These are phyloP conservation scores for Arthrobotrys sphaeroides DNA, from an alignment of 2,329 filamentous ascomycete species.

Conservation along the genomic window DNA sequence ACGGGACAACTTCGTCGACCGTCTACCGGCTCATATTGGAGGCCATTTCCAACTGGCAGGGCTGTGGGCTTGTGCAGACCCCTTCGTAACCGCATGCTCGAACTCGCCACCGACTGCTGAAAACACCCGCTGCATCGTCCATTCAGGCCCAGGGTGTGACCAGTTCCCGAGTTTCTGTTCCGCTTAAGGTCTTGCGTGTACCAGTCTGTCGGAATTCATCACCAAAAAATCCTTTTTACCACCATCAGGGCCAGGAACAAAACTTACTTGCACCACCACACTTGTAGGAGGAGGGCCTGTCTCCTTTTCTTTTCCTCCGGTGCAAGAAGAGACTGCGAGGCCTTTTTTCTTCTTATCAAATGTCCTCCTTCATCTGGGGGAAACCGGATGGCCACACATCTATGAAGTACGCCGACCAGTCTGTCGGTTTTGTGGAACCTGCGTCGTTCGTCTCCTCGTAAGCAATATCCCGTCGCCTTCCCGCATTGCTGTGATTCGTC, in stretches of 20 bases:
- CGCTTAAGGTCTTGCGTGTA: conserved; percentile 51
- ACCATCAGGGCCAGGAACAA: conserved; percentile 11
- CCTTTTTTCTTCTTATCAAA: conserved; percentile 34
- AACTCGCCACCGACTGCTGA: conserved; percentile 39
- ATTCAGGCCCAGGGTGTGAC: conserved; percentile 51
- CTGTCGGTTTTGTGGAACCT: conserved; percentile 51
- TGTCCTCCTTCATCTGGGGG: conserved; percentile 49
- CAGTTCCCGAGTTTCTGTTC: conserved; percentile 52
- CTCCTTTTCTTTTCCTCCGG: conserved; percentile 25
- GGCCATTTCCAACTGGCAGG: conserved; percentile 40
- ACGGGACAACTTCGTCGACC: conserved; percentile 20
- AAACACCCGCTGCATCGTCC: conserved; percentile 33
- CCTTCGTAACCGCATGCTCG: conserved; percentile 30
- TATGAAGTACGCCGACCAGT: conserved; percentile 50
- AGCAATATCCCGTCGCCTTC: conserved; percentile 16
- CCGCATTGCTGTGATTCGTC: conserved; percentile 22
- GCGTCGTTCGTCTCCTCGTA: conserved; percentile 47
- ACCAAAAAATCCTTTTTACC: conserved; percentile 44
- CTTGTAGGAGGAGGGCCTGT: conserved; percentile 32
- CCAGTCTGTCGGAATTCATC: conserved; percentile 48
- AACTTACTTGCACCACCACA: conserved; percentile 38
- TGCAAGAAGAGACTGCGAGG: conserved; percentile 26
- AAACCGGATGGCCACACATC: conserved; percentile 39
- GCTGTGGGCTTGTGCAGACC: conserved; percentile 33
- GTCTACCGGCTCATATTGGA: conserved; percentile 19